Conservation (phyloP, 1,284 basidiomycete genomes). For the Naganishia cerealis region DNA sequence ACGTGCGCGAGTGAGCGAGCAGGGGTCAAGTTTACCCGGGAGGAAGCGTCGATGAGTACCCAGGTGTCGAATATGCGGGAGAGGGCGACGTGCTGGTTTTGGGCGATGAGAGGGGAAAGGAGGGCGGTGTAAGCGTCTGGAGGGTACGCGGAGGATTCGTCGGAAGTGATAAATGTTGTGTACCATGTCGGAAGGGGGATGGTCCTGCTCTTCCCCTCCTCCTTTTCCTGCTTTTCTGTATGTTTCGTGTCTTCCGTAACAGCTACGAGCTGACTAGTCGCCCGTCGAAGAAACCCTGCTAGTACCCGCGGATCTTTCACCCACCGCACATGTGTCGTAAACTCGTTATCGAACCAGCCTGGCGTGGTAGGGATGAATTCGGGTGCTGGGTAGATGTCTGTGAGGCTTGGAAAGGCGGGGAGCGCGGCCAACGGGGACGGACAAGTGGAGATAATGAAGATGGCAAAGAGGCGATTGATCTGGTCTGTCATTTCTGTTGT, state of each 20-base stretch:
- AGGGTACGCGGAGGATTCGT: conserved; percentile 3
- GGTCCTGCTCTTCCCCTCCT: not conserved
- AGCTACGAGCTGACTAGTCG: not conserved
- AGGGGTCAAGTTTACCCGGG: not conserved
- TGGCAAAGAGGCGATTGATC: conserved; percentile 17
- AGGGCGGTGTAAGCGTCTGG: conserved; percentile 6
- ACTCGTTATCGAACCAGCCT: conserved; percentile 25
- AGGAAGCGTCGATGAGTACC: conserved; percentile 3
- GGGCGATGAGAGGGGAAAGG: conserved; percentile 1
- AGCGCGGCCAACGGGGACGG: not conserved
- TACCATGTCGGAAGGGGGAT: conserved; percentile 9
- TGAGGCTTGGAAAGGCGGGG: conserved; percentile 2
- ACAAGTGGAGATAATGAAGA: conserved; percentile 11
- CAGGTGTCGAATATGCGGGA: conserved; percentile 9
- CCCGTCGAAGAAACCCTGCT: not conserved
- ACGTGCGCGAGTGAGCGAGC: not conserved
- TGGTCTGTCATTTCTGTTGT: not conserved
- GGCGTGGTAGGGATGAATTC: conserved; percentile 13
- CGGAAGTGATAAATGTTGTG: not conserved
- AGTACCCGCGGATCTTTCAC: conserved; percentile 13
- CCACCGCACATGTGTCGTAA: conserved; percentile 8
- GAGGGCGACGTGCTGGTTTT: not conserved
- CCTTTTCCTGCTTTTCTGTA: not conserved
- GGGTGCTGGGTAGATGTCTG: conserved; percentile 10
- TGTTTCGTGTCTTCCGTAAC: not conserved